These are phyloP conservation scores for Tanozyma kutaoensis DNA, from an alignment of 805 yeast species.

Conservation along the genomic window DNA sequence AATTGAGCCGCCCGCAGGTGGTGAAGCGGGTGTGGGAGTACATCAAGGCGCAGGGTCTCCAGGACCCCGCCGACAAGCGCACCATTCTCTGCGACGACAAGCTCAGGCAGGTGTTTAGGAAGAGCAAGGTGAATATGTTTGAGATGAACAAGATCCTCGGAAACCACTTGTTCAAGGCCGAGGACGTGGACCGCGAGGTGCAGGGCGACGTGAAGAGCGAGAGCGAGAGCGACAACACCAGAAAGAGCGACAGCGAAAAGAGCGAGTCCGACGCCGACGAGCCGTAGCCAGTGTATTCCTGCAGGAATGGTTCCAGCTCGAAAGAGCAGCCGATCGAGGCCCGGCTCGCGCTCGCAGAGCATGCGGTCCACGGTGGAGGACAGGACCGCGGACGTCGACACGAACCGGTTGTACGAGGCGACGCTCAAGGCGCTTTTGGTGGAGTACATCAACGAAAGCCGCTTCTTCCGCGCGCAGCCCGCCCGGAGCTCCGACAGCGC, in stretches of 20 bases:
- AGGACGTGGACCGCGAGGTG: constrained; percentile 3
- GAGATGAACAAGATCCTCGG: constrained; percentile 42
- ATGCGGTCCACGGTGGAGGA: constrained; percentile 2
- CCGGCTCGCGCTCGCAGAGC: neutral
- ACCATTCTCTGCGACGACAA: constrained; percentile 52
- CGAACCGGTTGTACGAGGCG: constrained; percentile 30
- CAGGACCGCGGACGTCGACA: constrained; percentile 8
- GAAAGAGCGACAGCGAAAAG: constrained; percentile 1
- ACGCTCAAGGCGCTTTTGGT: constrained; percentile 42
- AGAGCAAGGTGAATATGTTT: constrained; percentile 35
- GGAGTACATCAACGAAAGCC: constrained; percentile 51
- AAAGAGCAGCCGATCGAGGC: neutral
- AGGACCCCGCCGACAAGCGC: constrained; percentile 54
- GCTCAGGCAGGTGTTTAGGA: constrained; percentile 46
- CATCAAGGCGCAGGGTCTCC: constrained; percentile 48
- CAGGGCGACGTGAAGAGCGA: neutral
- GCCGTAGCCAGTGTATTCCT: constrained; percentile 1
- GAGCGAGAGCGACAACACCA: neutral
- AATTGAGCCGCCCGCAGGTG: constrained; percentile 53
- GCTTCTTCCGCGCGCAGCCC: constrained; percentile 27
- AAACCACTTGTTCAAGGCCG: constrained; percentile 27
- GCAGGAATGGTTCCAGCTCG: neutral
- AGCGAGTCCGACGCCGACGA: neutral
- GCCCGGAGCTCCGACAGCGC: neutral
- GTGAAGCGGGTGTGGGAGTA: constrained; percentile 62